Evolutionary conservation across 139 green algal species (phyloP).

Genomic region (Tetraselmis chui): DNA sequence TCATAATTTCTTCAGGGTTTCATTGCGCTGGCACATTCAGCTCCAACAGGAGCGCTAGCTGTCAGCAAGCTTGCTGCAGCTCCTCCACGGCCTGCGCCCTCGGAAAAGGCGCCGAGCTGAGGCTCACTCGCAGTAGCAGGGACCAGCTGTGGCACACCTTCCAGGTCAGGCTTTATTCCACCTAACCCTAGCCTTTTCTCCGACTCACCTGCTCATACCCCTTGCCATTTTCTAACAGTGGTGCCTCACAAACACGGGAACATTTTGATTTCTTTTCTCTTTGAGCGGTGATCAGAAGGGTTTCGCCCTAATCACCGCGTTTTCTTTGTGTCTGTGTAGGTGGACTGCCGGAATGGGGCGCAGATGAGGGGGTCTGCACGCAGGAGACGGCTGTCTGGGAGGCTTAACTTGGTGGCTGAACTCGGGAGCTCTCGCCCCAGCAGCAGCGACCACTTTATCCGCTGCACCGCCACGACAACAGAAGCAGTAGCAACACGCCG

Average conservation of each 20-base stretch:
- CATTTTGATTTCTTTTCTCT: background rate
- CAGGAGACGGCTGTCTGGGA: background rate
- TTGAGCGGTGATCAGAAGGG: too few species aligned
- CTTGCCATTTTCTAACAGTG: too few species aligned
- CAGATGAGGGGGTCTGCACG: background rate
- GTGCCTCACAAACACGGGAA: background rate
- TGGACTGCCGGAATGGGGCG: background rate
- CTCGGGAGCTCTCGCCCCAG: background rate
- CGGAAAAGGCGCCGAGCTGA: too few species aligned
- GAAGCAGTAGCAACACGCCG: background rate
- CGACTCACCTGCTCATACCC: background rate
- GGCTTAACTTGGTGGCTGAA: background rate
- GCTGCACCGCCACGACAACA: background rate
- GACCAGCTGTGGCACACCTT: background rate
- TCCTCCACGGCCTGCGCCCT: too few species aligned
- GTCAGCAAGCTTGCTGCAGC: background rate
- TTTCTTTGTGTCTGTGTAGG: background rate
- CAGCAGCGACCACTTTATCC: background rate
- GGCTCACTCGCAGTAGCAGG: background rate
- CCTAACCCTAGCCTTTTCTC: background rate
- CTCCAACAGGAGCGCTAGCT: background rate
- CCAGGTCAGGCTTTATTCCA: background rate
- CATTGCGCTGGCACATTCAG: too few species aligned
- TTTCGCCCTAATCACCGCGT: too few species aligned
- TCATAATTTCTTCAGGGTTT: too few species aligned